Evolutionary conservation across 805 yeast genomes (phyloP).

Genomic region (Lachancea thermotolerans): DNA sequence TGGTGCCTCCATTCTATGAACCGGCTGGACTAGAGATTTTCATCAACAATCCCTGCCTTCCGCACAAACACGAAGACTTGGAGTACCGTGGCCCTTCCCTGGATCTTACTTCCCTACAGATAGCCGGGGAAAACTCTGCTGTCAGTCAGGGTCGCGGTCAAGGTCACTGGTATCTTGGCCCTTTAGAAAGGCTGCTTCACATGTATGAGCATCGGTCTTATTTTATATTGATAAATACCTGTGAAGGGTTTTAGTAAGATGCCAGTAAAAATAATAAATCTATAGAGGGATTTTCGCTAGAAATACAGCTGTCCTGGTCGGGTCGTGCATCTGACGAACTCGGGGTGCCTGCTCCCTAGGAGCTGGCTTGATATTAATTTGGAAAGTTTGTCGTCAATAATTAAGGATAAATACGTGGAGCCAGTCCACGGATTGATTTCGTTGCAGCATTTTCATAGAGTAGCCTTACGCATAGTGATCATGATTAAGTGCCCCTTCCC

Average conservation of each 20-base stretch:
- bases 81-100: constrained; percentile 20
- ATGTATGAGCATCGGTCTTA: constrained; percentile 35
- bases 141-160: constrained; percentile 1
- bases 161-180: constrained; percentile 5
- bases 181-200: constrained; percentile 22
- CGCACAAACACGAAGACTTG: constrained; percentile 26
- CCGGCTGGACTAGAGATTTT: constrained; percentile 49
- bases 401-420: constrained; percentile 1
- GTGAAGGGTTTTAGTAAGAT: constrained; percentile 22
- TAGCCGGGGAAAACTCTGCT: background rate
- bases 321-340: no score
- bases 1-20: constrained; percentile 46
- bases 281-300: no score
- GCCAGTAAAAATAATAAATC: background rate
- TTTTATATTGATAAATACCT: constrained; percentile 31
- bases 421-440: constrained; percentile 9
- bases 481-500: background rate
- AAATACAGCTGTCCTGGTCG: no score
- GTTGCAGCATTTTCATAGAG: background rate
- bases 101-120: constrained; percentile 6
- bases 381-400: background rate
- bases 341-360: background rate
- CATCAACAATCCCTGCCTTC: constrained; percentile 34
- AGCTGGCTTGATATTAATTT: background rate
- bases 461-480: no score